Conservation (phyloP, 805 yeast species). For the Yamadazyma endophytica region DNA sequence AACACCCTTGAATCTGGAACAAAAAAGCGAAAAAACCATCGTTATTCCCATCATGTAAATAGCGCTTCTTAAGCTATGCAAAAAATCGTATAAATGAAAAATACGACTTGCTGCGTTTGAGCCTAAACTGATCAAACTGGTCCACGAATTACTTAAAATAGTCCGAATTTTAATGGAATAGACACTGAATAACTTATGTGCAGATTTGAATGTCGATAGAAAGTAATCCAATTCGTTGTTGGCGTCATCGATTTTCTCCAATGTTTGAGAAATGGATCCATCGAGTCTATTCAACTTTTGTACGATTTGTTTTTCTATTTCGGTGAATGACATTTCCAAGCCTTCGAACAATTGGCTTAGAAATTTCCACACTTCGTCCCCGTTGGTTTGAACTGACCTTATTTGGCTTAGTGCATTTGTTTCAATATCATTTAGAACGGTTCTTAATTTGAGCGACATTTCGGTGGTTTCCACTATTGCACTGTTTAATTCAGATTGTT, state of each 20-base stretch:
- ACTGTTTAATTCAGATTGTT: slow-evolving; percentile 1
- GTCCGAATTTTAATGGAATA: too few species aligned
- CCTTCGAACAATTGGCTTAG: slow-evolving; percentile 5
- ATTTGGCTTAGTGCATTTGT: slow-evolving; percentile 2
- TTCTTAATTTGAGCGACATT: slow-evolving; percentile 3
- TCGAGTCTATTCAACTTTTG: slow-evolving; percentile 8
- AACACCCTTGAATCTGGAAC: too few species aligned
- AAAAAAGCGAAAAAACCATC: too few species aligned
- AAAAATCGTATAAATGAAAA: too few species aligned
- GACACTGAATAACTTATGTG: too few species aligned
- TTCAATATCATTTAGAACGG: slow-evolving; percentile 2
- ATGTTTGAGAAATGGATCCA: slow-evolving; percentile 6
- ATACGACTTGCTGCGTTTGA: too few species aligned
- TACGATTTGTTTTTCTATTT: slow-evolving; percentile 6
- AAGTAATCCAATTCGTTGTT: slow-evolving; percentile 6
- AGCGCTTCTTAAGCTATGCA: too few species aligned
- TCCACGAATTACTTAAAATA: too few species aligned
- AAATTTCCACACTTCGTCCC: slow-evolving; percentile 2
- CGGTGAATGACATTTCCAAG: slow-evolving; percentile 2
- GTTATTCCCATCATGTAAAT: too few species aligned
- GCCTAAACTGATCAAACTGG: too few species aligned
- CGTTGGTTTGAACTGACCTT: not conserved
- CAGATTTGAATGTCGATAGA: too few species aligned
- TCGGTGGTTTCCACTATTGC: slow-evolving; percentile 5
- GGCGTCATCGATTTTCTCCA: slow-evolving; percentile 7